A percentile compares a stretch with the other conserved stretches of the same genome.
Conservation (phyloP, 306 rosid species). For the Cicer cuneatum region DNA sequence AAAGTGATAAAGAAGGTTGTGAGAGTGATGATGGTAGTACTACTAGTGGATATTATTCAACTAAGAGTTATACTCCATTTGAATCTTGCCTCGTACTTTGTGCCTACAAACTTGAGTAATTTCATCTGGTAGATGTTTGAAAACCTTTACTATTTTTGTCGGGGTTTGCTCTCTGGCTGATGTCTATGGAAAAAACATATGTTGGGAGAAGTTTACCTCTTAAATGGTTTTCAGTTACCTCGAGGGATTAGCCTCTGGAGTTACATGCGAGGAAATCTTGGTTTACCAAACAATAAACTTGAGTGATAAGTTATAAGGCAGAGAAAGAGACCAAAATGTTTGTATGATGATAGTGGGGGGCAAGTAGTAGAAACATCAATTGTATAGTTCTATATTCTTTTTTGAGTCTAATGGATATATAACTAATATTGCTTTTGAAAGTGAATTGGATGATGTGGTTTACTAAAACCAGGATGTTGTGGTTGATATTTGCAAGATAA, state of each 20-base stretch:
- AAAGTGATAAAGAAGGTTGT: constrained; percentile 58
- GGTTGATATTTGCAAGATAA: constrained; percentile 23
- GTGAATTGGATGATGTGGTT: constrained; percentile 14
- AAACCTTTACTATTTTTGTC: too few species aligned
- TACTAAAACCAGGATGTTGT: neutral
- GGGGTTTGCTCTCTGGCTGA: too few species aligned
- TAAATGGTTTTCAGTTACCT: too few species aligned
- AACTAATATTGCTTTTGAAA: constrained; percentile 27
- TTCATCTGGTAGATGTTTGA: too few species aligned
- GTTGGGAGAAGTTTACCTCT: too few species aligned
- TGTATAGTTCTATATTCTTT: constrained; percentile 17
- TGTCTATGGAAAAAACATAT: too few species aligned
- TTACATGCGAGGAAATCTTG: too few species aligned
- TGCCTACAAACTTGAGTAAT: constrained; percentile 63
- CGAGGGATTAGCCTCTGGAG: too few species aligned
- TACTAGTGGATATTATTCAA: constrained; percentile 65
- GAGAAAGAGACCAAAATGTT: constrained; percentile 5
- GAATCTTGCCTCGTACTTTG: constrained; percentile 70
- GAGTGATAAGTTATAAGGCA: constrained; percentile 34
- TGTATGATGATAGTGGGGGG: neutral
- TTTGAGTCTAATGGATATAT: constrained; percentile 18
- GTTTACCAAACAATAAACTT: neutral
- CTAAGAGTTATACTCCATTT: constrained; percentile 47
- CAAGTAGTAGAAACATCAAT: constrained; percentile 9
- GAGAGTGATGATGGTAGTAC: constrained; percentile 61